Percentiles rank a stretch among this genome's conserved stretches.
These are phyloP conservation scores for Lepidium didymum DNA, from an alignment of 345 rosid genomes.

Conservation along the genomic window DNA sequence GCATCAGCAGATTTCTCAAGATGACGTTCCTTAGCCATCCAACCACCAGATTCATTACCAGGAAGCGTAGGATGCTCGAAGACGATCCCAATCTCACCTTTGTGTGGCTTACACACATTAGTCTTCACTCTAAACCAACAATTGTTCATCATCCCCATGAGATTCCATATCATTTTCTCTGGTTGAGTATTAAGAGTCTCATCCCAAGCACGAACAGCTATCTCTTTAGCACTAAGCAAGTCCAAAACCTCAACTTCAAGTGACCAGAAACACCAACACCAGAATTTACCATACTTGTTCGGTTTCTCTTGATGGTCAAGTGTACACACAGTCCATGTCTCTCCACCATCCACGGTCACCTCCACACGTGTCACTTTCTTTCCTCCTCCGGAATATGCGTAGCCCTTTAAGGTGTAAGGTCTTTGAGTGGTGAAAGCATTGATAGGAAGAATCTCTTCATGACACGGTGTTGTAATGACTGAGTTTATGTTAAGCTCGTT, in stretches of 20 bases:
- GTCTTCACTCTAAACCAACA: constrained; percentile 83
- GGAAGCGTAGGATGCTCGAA: constrained; percentile 92
- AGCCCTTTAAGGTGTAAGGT: constrained; percentile 72
- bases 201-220: constrained; percentile 95
- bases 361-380: constrained; percentile 93
- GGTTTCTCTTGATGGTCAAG: constrained; percentile 70
- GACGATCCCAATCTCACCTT: constrained; percentile 78
- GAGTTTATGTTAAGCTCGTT: constrained; percentile 93
- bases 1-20: constrained; percentile 45
- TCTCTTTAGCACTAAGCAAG: constrained; percentile 69
- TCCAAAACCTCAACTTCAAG: constrained; percentile 72
- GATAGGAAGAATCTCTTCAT: constrained; percentile 76
- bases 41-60: constrained; percentile 84
- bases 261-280: constrained; percentile 99
- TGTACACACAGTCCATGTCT: constrained; percentile 71
- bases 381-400: constrained; percentile 92
- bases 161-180: constrained; percentile 84
- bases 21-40: constrained; percentile 93
- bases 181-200: constrained; percentile 87
- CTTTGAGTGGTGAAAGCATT: constrained; percentile 81
- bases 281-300: constrained; percentile 58
- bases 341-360: constrained; percentile 81
- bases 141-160: constrained; percentile 99
- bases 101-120: constrained; percentile 68
- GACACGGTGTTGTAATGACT: constrained; percentile 76